These are phyloP conservation scores for Populus ilicifolia DNA, from an alignment of 345 rosid species.

Conservation along the genomic window DNA sequence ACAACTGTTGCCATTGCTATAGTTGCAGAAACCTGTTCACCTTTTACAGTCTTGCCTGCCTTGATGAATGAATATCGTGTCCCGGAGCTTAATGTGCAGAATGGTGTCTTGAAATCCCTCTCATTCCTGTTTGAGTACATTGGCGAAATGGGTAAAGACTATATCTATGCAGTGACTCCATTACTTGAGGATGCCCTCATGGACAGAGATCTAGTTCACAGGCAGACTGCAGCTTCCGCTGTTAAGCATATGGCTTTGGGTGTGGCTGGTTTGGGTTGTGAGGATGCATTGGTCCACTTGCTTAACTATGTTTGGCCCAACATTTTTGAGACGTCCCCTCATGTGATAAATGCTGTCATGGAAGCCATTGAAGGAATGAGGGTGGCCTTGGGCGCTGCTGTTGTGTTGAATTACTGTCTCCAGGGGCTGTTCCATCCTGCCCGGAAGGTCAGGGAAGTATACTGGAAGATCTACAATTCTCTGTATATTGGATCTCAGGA, in stretches of 20 bases:
- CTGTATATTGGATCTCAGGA: slow-evolving; percentile 92
- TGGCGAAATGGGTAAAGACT: slow-evolving; percentile 99
- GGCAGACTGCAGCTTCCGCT: slow-evolving; percentile 99
- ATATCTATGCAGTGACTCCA: slow-evolving; percentile 96
- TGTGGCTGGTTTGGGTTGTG: slow-evolving; percentile 97
- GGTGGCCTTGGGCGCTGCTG: slow-evolving; percentile 87
- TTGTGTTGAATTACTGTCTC: slow-evolving; percentile 84
- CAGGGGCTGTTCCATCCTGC: slow-evolving; percentile 99
- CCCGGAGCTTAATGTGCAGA: slow-evolving; percentile 97
- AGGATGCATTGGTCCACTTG: slow-evolving; percentile 88
- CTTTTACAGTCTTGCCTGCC: slow-evolving; percentile 92
- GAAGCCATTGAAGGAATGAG: slow-evolving; percentile 98
- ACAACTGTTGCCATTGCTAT: slow-evolving; percentile 98
- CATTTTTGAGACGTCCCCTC: slow-evolving; percentile 98
- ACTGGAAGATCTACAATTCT: slow-evolving; percentile 98
- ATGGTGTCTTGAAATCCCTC: slow-evolving; percentile 92
- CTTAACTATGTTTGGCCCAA: slow-evolving; percentile 97
- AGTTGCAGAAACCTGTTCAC: slow-evolving; percentile 97
- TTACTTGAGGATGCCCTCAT: slow-evolving; percentile 96
- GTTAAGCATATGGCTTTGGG: slow-evolving; percentile 99
- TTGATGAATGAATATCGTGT: slow-evolving; percentile 97
- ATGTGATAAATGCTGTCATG: slow-evolving; percentile 94
- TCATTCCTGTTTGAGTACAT: slow-evolving; percentile 96
- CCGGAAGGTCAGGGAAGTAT: slow-evolving; percentile 92
- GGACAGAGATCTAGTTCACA: slow-evolving; percentile 95